Conservation (phyloP, 441 rosid species). For the Croton laevigatus region DNA sequence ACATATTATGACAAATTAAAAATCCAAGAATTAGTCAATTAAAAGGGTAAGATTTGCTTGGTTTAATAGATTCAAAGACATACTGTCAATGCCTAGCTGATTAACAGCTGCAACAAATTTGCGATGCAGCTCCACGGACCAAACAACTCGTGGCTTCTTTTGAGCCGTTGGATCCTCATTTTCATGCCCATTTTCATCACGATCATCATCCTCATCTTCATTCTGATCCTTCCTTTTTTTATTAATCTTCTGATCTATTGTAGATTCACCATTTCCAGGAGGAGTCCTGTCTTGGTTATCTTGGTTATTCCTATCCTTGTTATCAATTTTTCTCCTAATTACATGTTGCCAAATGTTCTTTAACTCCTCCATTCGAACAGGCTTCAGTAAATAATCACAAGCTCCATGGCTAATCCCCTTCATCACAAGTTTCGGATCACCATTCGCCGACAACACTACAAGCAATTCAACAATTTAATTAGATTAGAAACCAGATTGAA, state of each 20-base stretch:
- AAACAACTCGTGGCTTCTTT: conserved; percentile 93
- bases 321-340: conserved; percentile 58
- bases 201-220: conserved; percentile 72
- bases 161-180: conserved; percentile 64
- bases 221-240: conserved; percentile 69
- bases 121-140: conserved; percentile 88
- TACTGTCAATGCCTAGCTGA: conserved; percentile 85
- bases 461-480: conserved; percentile 14
- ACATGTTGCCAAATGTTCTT: conserved; percentile 95
- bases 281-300: conserved; percentile 38
- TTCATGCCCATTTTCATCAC: conserved; percentile 62
- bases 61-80: conserved; percentile 30
- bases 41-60: conserved; percentile 1
- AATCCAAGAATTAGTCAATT: conserved; percentile 7
- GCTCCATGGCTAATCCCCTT: conserved; percentile 94
- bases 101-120: conserved; percentile 89
- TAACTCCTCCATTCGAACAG: conserved; percentile 84
- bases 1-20: not conserved
- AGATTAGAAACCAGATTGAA: conserved; percentile 1
- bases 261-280: conserved; percentile 36
- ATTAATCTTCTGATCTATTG: conserved; percentile 39
- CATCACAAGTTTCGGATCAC: conserved; percentile 81
- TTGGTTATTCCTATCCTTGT: conserved; percentile 31
- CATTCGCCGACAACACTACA: conserved; percentile 84
- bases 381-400: conserved; percentile 81